Conservation (phyloP, 768 basidiomycete genomes). For the Xerocomellus amylosporus region DNA sequence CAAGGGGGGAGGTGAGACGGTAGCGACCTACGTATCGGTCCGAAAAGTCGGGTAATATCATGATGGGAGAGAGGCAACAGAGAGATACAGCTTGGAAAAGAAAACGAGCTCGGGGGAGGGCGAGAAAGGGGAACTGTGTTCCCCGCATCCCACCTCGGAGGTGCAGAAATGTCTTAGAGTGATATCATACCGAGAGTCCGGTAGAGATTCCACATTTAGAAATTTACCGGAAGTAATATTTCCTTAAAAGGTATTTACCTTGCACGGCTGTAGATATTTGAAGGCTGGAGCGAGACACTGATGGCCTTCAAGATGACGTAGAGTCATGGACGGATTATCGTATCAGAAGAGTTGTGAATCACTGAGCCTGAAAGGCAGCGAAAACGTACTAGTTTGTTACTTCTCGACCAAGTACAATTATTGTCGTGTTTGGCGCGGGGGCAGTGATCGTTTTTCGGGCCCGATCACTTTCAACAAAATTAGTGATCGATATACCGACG, state of each 20-base stretch:
- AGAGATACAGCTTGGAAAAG: background rate
- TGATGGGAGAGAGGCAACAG: background rate
- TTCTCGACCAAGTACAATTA: no score
- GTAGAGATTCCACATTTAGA: background rate
- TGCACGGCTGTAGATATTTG: no score
- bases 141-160: background rate
- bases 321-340: no score
- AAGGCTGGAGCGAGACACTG: no score
- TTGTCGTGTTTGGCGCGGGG: no score
- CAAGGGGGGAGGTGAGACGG: conserved; percentile 59
- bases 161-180: background rate
- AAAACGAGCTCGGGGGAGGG: background rate
- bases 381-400: no score
- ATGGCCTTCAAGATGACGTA: no score
- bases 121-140: background rate
- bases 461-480: no score
- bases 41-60: conserved; percentile 47
- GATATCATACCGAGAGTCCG: background rate
- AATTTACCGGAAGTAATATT: background rate
- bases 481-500: no score
- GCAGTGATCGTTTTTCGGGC: no score
- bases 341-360: no score
- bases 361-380: no score
- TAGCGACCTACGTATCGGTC: conserved; percentile 56
- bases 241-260: background rate